Evolutionary conservation across 129 eudicot species (phyloP).

Genomic region (Oenanthe sinensis): DNA sequence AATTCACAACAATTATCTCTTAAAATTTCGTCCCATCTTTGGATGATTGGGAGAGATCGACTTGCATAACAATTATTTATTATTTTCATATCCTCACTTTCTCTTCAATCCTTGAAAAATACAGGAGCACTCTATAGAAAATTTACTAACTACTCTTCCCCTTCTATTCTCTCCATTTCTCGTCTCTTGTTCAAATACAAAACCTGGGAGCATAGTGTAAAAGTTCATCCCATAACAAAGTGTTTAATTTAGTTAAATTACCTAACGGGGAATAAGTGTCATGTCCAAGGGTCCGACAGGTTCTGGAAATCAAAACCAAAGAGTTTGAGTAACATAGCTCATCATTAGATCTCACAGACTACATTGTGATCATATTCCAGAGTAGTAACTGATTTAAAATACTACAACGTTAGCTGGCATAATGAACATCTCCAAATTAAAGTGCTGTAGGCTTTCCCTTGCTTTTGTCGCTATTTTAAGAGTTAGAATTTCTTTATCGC

Average conservation of each 20-base stretch:
- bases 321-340: neutral
- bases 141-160: no score
- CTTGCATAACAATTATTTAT: no score
- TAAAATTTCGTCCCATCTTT: no score
- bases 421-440: neutral
- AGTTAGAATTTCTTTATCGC: neutral
- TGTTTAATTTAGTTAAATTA: neutral
- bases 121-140: no score
- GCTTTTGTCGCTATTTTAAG: neutral
- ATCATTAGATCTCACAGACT: neutral
- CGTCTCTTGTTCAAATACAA: no score
- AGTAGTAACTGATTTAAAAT: no score
- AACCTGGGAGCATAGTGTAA: no score
- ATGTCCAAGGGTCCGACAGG: neutral
- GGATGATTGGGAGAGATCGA: no score
- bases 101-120: no score
- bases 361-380: neutral
- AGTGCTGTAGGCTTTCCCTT: neutral
- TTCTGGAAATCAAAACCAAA: neutral
- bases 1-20: no score
- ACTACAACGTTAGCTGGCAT: neutral
- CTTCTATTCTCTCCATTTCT: no score
- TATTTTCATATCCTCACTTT: no score
- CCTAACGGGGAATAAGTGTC: neutral
- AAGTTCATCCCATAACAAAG: neutral